Evolutionary conservation across 306 rosid species (phyloP), one percentile per base, ranked within the genome.

Genomic region (Lablab purpureus): DNA sequence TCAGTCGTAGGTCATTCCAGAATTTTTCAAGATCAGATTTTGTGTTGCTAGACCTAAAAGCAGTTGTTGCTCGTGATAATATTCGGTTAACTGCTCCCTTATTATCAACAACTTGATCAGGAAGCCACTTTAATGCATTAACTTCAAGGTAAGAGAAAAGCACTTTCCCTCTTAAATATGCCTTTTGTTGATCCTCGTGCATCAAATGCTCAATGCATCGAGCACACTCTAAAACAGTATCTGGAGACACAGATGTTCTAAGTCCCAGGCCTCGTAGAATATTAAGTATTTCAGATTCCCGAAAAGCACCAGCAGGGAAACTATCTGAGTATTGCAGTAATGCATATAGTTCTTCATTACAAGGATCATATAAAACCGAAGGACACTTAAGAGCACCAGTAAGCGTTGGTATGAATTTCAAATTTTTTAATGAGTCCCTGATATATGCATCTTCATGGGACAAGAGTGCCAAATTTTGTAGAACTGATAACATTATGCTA

Each of bases 81-180:
- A 94, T 86, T 84, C 89, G 85, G 88, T 86, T 89, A 83, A 94
- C 91, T 84, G 87, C 87, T 78, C 90, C 83, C 74, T 85, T 91
- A 74, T 91, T 87, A 51, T 85, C 97, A 82, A 78, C 78, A 67
- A 83, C 71, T 32, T 86, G 90, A 91, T 85, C 84, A 67, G 90
- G 90, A 43, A 94, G 86, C 99, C 99, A 94, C 87, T 91, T 94
- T 80, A 88, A 82, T 69, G 97, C 97, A 90, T 94, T 94, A 73
- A 87, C 92, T 90, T 94, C 99, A 73, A 94, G 87, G 88, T 87
- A 94, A 62, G 99, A 94, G 72, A 94, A 87, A 82, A 94, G 97
- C 30, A 88, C 88, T 74, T 87, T 92, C 45, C 97, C 99, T 83
- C 81, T 92, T 72, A 79, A 88, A 82, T 84, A 81, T 40, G 99